Base-by-base conservation (phyloP, 2,329 filamentous ascomycete species). In the Colletotrichum sp. region DNA sequence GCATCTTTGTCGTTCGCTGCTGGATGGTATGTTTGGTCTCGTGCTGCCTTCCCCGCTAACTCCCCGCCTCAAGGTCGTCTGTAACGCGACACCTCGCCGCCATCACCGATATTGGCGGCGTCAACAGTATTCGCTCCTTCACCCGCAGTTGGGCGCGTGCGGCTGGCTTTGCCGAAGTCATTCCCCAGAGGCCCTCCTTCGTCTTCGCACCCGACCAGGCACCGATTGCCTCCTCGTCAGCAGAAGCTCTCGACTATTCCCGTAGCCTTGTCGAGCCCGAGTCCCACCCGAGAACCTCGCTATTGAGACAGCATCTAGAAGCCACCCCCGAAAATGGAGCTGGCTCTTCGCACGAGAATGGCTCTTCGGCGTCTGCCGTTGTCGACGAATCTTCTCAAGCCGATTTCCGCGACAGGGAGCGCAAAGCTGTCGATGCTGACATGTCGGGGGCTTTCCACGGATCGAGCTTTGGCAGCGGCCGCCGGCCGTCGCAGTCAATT, bases 111-210 rank as follows among this genome's bases (percentile, higher is more conserved):
- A 93, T 95, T 64, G 97, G 96, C 78, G 96, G 96, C 67, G 94
- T 96, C 77, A 99, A 99, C 88, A 98, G 95, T 84, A 94, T 99
- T 80, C 94, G 97, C 81, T 98, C 96, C 81, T 99, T 99, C 83
- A 95, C 96, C 60, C 92, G 94, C 76, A 98, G 95, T 80, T 98
- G 96, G 94, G 95, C 96, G 85, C 93, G 96, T 83, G 96, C 96
- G 49, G 95, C 96, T 30, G 93, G 91, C 73, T 99, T 99, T 84
- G 91, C 92, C 78, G 96, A 98, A 84, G 95, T 98, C 79, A 93
- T 97, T 39, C 95, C 95, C 7, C 93, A 95, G 71, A 92, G 93
- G 18, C 92, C 93, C 16, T 93, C 95, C 39, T 95, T 98, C 82
- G 88, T 95, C 69, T 90, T 92, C 77, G 89, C 90, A 3, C 88